Evolutionary conservation across 345 rosid species (phyloP).

Genomic region (Bruguiera parviflora): DNA sequence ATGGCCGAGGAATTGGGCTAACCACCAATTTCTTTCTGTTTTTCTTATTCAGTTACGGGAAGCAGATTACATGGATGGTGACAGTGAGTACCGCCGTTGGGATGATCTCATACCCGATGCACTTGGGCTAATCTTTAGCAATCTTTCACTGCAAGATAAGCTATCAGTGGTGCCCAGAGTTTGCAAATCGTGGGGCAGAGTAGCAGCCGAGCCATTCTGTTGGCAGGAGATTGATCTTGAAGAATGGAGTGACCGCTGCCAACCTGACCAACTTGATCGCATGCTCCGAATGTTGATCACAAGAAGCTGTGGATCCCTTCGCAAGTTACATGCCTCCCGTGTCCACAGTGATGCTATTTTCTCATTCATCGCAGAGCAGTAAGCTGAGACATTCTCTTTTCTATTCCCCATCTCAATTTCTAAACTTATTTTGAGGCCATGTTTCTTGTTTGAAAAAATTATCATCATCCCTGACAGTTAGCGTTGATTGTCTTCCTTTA

Average conservation of each 20-base stretch:
- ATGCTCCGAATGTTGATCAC: slow-evolving; percentile 70
- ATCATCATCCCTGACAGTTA: background rate
- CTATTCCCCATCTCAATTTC: background rate
- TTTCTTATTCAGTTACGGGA: background rate
- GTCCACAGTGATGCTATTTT: slow-evolving; percentile 49
- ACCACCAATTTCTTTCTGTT: background rate
- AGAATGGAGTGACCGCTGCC: slow-evolving; percentile 58
- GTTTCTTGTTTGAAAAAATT: background rate
- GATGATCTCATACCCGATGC: slow-evolving; percentile 89
- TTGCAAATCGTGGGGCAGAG: slow-evolving; percentile 82
- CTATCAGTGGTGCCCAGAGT: slow-evolving; percentile 76
- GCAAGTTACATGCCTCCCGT: slow-evolving; percentile 59
- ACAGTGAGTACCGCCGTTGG: slow-evolving; percentile 55
- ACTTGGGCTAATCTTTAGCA: slow-evolving; percentile 67
- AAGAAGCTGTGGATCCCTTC: slow-evolving; percentile 69
- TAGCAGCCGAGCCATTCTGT: slow-evolving; percentile 77
- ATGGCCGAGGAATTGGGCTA: too few species aligned
- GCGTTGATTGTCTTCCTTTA: background rate
- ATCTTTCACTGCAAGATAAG: slow-evolving; percentile 62
- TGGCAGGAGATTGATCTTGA: slow-evolving; percentile 93
- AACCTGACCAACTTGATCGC: slow-evolving; percentile 45
- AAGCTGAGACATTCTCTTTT: slow-evolving; percentile 26
- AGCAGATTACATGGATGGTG: slow-evolving; percentile 27
- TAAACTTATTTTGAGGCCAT: background rate
- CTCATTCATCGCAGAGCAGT: slow-evolving; percentile 76